These are phyloP conservation scores for Aspergillus ibericus DNA, from an alignment of 2,329 filamentous ascomycete genomes.

Conservation along the genomic window DNA sequence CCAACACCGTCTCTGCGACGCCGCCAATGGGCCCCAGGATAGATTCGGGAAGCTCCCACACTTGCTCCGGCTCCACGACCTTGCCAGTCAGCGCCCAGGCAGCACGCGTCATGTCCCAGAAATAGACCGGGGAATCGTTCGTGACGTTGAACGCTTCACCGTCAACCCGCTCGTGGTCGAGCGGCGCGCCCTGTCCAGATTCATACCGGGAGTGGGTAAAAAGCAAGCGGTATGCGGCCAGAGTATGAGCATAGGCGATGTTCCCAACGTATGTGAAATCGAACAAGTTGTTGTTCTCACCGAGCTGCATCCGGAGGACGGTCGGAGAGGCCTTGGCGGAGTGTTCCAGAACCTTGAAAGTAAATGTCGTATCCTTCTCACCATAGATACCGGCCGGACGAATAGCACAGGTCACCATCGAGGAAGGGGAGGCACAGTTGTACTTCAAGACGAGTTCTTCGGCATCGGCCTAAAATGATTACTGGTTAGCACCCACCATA, in stretches of 20 bases:
- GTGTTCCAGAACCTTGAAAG: slow-evolving; percentile 71
- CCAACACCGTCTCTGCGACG: slow-evolving; percentile 44
- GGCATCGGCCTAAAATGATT: slow-evolving; percentile 62
- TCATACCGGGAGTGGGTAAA: slow-evolving; percentile 51
- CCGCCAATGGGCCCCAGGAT: slow-evolving; percentile 43
- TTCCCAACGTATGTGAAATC: slow-evolving; percentile 71
- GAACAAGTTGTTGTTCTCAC: slow-evolving; percentile 68
- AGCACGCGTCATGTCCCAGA: slow-evolving; percentile 82
- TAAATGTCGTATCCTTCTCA: slow-evolving; percentile 77
- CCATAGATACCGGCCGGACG: slow-evolving; percentile 89
- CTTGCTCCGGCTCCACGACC: slow-evolving; percentile 43
- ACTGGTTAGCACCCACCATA: slow-evolving; percentile 18
- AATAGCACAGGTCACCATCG: slow-evolving; percentile 74
- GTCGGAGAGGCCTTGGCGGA: slow-evolving; percentile 57
- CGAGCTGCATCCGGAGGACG: slow-evolving; percentile 77
- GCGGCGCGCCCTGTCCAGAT: slow-evolving; percentile 56
- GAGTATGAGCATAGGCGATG: slow-evolving; percentile 75
- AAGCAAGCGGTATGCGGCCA: slow-evolving; percentile 73
- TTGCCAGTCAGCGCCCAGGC: slow-evolving; percentile 64
- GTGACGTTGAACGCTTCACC: slow-evolving; percentile 89
- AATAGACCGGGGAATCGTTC: slow-evolving; percentile 84
- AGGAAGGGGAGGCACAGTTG: slow-evolving; percentile 60
- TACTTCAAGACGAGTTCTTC: slow-evolving; percentile 77
- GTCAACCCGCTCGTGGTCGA: slow-evolving; percentile 72
- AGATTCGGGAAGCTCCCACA: slow-evolving; percentile 44